phyloP scores from a whole-genome alignment of 2,329 filamentous ascomycete species.

The Penicillium polonicum region DNA sequence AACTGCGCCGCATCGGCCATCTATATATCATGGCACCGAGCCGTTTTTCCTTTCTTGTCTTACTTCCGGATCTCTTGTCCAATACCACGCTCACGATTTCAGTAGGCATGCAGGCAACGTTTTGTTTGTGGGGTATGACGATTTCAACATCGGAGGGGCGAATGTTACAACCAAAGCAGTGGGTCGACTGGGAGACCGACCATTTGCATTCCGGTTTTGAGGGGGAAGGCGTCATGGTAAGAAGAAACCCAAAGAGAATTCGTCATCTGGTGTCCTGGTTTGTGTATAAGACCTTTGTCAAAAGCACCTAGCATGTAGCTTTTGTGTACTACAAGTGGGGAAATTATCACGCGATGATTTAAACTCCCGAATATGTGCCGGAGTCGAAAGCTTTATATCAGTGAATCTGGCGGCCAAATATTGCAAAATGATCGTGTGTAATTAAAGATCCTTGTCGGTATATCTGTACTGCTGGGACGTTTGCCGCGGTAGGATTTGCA shows the following conservation, averaged over 20 bases:
- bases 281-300: not conserved
- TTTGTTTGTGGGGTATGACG: not conserved
- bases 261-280: not conserved
- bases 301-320: not conserved
- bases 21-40: not conserved
- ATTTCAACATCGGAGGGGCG: conserved; percentile 1
- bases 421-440: not conserved
- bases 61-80: not conserved
- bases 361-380: not conserved
- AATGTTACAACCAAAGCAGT: not conserved
- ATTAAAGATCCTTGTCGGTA: too few relatives aligned
- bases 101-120: not conserved
- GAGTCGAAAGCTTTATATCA: not conserved
- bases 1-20: not conserved
- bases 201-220: not conserved
- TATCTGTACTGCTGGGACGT: not conserved
- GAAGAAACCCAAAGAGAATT: not conserved
- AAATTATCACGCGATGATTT: not conserved
- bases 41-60: not conserved
- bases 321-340: not conserved
- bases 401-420: too few relatives aligned
- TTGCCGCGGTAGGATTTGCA: not conserved
- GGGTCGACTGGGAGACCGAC: not conserved
- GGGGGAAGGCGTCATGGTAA: not conserved
- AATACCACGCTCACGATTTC: not conserved